Evolutionary conservation across 768 basidiomycete species (phyloP).

Genomic region (Hydnomerulius pinastri): DNA sequence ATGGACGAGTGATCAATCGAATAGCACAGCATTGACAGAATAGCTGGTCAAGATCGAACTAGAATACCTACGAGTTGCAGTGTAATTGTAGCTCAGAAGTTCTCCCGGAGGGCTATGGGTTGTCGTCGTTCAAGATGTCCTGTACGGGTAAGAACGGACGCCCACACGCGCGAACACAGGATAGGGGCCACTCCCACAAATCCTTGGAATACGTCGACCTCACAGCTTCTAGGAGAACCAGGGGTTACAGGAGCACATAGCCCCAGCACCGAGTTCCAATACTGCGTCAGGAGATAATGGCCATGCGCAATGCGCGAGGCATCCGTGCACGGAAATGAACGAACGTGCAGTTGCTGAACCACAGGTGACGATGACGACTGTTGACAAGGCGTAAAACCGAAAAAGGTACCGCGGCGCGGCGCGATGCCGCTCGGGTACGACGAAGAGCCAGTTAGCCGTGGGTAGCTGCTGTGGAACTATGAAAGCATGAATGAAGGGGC

Average conservation of each 20-base stretch:
- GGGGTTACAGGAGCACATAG: constrained; percentile 16
- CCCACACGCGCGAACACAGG: not conserved
- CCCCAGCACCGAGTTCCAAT: constrained; percentile 19
- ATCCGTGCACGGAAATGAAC: constrained; percentile 31
- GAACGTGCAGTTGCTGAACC: constrained; percentile 17
- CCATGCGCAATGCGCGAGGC: constrained; percentile 35
- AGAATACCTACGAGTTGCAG: constrained; percentile 1
- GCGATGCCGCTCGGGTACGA: constrained; percentile 23
- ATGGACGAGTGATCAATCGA: constrained; percentile 6
- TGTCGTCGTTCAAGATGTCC: not conserved
- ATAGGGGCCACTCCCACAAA: not conserved
- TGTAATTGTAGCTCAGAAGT: not conserved
- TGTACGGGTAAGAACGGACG: not conserved
- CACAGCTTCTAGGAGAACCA: constrained; percentile 18
- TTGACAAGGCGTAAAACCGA: constrained; percentile 9
- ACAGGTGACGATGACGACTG: constrained; percentile 26
- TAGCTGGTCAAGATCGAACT: not conserved
- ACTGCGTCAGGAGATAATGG: constrained; percentile 19
- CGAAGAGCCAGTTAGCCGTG: constrained; percentile 14
- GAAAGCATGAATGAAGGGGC: constrained; percentile 11
- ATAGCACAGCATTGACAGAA: no score
- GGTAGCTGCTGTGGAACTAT: constrained; percentile 5
- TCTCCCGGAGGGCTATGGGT: not conserved
- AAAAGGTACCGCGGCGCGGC: constrained; percentile 10
- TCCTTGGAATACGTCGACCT: constrained; percentile 2